Conservation (phyloP, 345 rosid genomes). For the Fremontodendron californicum region DNA sequence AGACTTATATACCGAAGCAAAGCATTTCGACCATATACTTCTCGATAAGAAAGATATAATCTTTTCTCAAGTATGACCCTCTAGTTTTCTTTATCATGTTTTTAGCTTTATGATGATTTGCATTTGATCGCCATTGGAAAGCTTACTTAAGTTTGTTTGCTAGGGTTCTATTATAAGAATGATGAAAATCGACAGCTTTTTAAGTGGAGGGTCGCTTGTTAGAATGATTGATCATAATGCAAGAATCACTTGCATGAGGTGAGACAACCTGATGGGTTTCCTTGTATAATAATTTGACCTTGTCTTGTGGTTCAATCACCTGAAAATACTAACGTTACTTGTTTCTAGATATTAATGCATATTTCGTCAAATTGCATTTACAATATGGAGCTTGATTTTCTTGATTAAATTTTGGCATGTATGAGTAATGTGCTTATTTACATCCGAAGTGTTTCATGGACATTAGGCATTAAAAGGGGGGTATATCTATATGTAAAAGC, state of each 20-base stretch:
- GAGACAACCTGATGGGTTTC: constrained; percentile 6
- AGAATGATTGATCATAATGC: constrained; percentile 45
- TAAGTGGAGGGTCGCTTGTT: constrained; percentile 17
- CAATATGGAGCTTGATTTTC: neutral
- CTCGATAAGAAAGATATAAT: constrained; percentile 35
- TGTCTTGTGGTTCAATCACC: neutral
- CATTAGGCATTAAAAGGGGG: neutral
- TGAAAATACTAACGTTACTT: neutral
- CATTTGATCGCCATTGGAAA: neutral
- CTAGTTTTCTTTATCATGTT: neutral
- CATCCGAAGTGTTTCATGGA: neutral
- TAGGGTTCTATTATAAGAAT: constrained; percentile 41
- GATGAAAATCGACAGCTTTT: constrained; percentile 21
- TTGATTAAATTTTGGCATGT: neutral
- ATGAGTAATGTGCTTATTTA: neutral
- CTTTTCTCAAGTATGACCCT: constrained; percentile 43
- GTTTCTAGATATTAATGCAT: neutral
- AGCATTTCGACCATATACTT: constrained; percentile 32
- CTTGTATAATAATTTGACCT: neutral
- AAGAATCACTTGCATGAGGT: constrained; percentile 71
- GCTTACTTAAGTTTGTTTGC: neutral
- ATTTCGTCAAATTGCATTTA: neutral
- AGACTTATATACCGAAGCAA: constrained; percentile 18
- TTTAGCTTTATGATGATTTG: neutral
- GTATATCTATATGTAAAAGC: neutral